Base-by-base conservation (phyloP, 352 stramenopile species). In the Pythium brachiatum region DNA sequence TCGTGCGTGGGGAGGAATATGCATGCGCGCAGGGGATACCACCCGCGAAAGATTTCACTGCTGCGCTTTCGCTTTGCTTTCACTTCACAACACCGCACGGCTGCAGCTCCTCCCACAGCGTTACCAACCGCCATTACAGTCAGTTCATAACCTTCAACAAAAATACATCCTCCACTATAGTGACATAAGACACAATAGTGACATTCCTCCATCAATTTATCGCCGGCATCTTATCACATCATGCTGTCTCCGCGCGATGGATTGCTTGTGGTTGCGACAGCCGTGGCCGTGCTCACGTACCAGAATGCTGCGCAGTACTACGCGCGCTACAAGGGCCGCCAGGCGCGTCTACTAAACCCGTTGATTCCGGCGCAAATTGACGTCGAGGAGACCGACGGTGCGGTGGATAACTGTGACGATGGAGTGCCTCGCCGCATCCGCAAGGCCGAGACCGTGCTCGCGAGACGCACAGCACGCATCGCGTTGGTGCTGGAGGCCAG, bases 401-500 rank as follows among this genome's bases (percentile, higher is more conserved):
- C 60, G 0, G 57, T 21, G 25, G 52, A 66, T 43, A 60, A 41
- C 27, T 58, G 62, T 26, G 39, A 62, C 7, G 56, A 62, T 43
- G 57, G 29, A 27, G 57, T 74, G 26, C 67, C 67, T 29, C 67
- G 67, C 9, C 67, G 67, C 25, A 70, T 78, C 51, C 58, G 59
- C 25, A 78, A 78, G 52, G 67, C 70, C 2, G 70, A 78, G 57
- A 78, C 70, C 21, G 73, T 83, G 41, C 62, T 83, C 15, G 60
- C 53, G 34, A 55, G 65, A 13, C 75, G 75, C 44, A 79, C 71
- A 15, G 61, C 66, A 18, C 63, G 72, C 16, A 68, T 81, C 21
- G 52, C 75, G 25, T 57, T 83, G 20, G 75, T 83, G 62, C 68
- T 83, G 9, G 75, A 83, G 50, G 51, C 68, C 23, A 72, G 71